Percentiles rank a stretch among this genome's conserved stretches.
phyloP scores from a whole-genome alignment of 495 filamentous ascomycete genomes.

The Trichocladium antarcticum region DNA sequence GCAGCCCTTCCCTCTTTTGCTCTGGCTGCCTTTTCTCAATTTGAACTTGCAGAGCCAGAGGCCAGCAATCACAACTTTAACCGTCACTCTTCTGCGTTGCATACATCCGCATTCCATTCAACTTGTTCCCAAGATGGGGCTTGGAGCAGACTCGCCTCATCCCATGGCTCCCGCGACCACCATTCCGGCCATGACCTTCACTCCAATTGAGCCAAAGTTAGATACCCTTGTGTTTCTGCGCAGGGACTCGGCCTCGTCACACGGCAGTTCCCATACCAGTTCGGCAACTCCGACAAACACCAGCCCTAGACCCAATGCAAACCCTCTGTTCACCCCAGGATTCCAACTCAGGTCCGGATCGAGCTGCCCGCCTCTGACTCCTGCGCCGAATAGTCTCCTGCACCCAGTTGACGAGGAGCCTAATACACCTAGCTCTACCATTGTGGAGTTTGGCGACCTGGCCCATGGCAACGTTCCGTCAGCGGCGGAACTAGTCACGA shows the following conservation, averaged over 20 bases:
- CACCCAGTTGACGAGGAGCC: slow-evolving; percentile 5
- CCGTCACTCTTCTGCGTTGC: no score
- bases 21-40: no score
- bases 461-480: not conserved
- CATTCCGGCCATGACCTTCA: not conserved
- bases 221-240: not conserved
- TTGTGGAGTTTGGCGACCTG: slow-evolving; percentile 8
- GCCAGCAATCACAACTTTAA: no score
- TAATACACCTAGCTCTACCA: slow-evolving; percentile 4
- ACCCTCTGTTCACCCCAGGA: not conserved
- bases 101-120: no score
- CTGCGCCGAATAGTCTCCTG: not conserved
- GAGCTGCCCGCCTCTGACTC: not conserved
- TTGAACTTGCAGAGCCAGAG: no score
- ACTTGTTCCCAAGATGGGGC: not conserved
- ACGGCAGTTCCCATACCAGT: not conserved
- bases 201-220: not conserved
- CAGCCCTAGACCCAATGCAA: not conserved
- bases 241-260: not conserved
- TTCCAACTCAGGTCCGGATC: not conserved
- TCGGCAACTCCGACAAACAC: not conserved
- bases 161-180: not conserved
- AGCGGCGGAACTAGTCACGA: slow-evolving; percentile 1
- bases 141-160: not conserved
- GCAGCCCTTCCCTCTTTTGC: no score